phyloP scores from a whole-genome alignment of 768 basidiomycete genomes.

The Mrakia blollopis region DNA sequence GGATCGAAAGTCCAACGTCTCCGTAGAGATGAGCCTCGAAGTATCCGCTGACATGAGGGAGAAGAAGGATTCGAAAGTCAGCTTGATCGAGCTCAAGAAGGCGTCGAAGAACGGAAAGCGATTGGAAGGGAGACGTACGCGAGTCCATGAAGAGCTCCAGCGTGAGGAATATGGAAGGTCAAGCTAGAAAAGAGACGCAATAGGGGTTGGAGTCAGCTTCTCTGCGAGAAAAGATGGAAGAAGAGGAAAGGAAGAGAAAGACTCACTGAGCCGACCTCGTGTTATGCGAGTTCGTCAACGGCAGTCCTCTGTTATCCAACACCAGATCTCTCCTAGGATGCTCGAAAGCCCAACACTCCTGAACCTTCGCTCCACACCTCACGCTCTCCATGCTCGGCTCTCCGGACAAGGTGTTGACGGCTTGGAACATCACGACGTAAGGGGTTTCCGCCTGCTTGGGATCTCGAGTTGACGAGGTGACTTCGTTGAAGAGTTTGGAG shows the following conservation, averaged over 20 bases:
- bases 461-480: conserved; percentile 52
- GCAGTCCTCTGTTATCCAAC: conserved; percentile 72
- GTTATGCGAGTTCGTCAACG: conserved; percentile 94
- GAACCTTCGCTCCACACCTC: conserved; percentile 73
- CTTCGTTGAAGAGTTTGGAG: conserved; percentile 84
- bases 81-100: too few relatives aligned
- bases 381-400: conserved; percentile 51
- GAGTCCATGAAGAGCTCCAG: conserved; percentile 85
- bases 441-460: conserved; percentile 82
- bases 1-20: conserved; percentile 86
- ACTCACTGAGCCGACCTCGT: conserved; percentile 65
- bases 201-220: not conserved
- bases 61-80: not conserved
- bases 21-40: conserved; percentile 91
- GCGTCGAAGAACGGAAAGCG: not conserved
- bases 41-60: conserved; percentile 61
- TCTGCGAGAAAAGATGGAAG: not conserved
- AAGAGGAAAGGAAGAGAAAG: not conserved
- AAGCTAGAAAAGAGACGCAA: conserved; percentile 41
- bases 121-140: conserved; percentile 46
- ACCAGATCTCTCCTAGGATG: conserved; percentile 81
- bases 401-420: conserved; percentile 81
- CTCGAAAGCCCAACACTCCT: conserved; percentile 96
- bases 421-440: conserved; percentile 97
- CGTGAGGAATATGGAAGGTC: conserved; percentile 88